Percentiles rank a stretch among this genome's conserved stretches.
Evolutionary conservation across 768 basidiomycete genomes (phyloP).

Genomic region (Calvatia gigantea): DNA sequence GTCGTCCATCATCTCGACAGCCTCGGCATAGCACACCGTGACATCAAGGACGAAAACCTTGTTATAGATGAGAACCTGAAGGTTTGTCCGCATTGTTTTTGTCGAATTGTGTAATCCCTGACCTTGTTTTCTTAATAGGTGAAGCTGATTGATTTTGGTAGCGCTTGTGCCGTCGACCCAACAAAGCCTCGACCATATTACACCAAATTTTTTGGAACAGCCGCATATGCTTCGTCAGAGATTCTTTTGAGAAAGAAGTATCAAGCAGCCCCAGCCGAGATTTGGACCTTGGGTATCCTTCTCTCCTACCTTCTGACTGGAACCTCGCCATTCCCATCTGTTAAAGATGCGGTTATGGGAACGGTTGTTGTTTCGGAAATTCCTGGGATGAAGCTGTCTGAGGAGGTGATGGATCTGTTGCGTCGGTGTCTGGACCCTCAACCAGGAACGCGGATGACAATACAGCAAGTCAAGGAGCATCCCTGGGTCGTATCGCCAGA

Average conservation of each 20-base stretch:
- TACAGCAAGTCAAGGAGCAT: slow-evolving; percentile 77
- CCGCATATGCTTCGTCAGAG: slow-evolving; percentile 94
- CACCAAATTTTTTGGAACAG: slow-evolving; percentile 85
- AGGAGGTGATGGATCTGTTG: slow-evolving; percentile 59
- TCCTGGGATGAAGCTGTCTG: slow-evolving; percentile 35
- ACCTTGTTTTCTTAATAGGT: slow-evolving; percentile 49
- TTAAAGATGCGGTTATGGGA: slow-evolving; percentile 72
- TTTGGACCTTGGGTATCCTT: slow-evolving; percentile 95
- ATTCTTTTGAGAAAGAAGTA: slow-evolving; percentile 86
- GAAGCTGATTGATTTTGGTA: slow-evolving; percentile 96
- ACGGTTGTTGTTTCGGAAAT: slow-evolving; percentile 49
- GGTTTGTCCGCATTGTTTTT: slow-evolving; percentile 33
- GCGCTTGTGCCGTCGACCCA: slow-evolving; percentile 74
- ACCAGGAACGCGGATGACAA: slow-evolving; percentile 75
- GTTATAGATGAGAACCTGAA: slow-evolving; percentile 73
- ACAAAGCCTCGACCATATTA: slow-evolving; percentile 61
- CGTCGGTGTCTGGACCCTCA: slow-evolving; percentile 80
- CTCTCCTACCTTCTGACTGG: slow-evolving; percentile 94
- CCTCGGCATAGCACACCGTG: slow-evolving; percentile 88
- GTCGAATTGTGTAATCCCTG: neutral
- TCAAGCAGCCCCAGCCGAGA: slow-evolving; percentile 90
- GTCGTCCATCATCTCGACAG: slow-evolving; percentile 77
- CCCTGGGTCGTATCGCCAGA: slow-evolving; percentile 57
- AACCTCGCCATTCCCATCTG: slow-evolving; percentile 87
- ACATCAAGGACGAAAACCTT: slow-evolving; percentile 96